These are phyloP conservation scores for Solanum peruvianum DNA, from an alignment of 257 asterid genomes.

Conservation along the genomic window DNA sequence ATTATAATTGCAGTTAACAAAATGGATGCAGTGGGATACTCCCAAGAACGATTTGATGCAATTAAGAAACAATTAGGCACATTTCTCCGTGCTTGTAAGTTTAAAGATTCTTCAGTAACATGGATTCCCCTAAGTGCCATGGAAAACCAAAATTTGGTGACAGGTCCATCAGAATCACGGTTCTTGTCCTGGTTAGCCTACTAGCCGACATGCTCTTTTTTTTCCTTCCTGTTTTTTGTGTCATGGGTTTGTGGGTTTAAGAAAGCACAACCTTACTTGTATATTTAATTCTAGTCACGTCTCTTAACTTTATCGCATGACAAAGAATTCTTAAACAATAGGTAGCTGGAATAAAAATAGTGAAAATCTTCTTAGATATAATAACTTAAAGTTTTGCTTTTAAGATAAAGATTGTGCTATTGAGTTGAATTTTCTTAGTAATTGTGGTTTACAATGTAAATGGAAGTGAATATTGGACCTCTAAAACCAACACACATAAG, in stretches of 20 bases:
- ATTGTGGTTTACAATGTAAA: neutral
- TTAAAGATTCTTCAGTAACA: constrained; percentile 58
- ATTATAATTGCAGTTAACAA: constrained; percentile 80
- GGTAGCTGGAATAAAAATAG: neutral
- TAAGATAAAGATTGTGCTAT: neutral
- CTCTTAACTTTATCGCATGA: neutral
- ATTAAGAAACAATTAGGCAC: constrained; percentile 69
- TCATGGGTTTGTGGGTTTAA: neutral
- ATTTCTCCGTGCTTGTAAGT: constrained; percentile 73
- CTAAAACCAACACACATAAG: neutral
- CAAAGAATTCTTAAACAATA: neutral
- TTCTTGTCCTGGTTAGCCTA: constrained; percentile 62
- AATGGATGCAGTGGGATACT: constrained; percentile 87
- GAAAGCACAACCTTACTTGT: neutral
- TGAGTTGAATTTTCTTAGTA: neutral
- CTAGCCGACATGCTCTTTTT: neutral
- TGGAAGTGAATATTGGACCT: neutral
- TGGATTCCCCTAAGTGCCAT: constrained; percentile 94
- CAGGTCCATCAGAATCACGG: constrained; percentile 47
- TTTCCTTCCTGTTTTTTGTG: neutral
- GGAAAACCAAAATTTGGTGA: constrained; percentile 81
- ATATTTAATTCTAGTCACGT: neutral
- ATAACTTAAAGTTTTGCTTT: neutral
- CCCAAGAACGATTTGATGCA: constrained; percentile 65
- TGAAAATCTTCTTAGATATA: neutral